Evolutionary conservation across 306 rosid genomes (phyloP).

Genomic region (Quercus wislizeni): DNA sequence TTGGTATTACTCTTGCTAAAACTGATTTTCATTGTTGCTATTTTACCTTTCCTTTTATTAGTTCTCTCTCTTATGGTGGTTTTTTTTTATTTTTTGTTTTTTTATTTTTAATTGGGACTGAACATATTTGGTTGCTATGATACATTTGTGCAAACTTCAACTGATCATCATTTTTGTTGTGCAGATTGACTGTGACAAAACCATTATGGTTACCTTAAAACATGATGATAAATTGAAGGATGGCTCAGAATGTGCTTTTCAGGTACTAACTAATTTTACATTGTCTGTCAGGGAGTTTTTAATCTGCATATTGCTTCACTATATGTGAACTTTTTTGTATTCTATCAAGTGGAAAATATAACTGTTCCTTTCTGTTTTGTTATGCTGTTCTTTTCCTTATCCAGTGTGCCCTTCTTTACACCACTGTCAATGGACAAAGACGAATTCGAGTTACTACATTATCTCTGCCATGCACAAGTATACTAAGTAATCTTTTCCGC

Average conservation of each 20-base stretch:
- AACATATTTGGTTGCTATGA: neutral
- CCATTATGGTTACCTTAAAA: constrained; percentile 82
- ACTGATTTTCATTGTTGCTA: too few relatives aligned
- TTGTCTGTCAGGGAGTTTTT: constrained; percentile 1
- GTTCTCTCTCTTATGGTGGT: too few relatives aligned
- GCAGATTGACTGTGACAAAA: constrained; percentile 98
- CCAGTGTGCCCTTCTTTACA: constrained; percentile 97
- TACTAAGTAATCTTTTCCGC: constrained; percentile 92
- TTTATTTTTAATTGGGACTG: neutral
- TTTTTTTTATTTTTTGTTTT: too few relatives aligned
- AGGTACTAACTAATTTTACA: constrained; percentile 51
- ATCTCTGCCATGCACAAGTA: constrained; percentile 95
- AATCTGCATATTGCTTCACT: constrained; percentile 6
- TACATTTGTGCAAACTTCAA: neutral
- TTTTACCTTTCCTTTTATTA: too few relatives aligned
- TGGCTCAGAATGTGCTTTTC: constrained; percentile 96
- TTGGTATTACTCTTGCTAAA: too few relatives aligned
- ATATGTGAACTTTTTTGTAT: constrained; percentile 8
- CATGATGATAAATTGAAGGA: constrained; percentile 97
- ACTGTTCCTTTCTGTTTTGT: constrained; percentile 1
- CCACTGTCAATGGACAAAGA: constrained; percentile 91
- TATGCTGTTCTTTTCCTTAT: constrained; percentile 19
- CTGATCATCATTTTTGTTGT: constrained; percentile 8
- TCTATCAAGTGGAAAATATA: neutral
- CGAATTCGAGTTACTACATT: constrained; percentile 84